Evolutionary conservation across 176 grass and related monocot species (phyloP), one percentile per base, ranked within the genome.

Genomic region (Hyparrhenia diplandra): DNA sequence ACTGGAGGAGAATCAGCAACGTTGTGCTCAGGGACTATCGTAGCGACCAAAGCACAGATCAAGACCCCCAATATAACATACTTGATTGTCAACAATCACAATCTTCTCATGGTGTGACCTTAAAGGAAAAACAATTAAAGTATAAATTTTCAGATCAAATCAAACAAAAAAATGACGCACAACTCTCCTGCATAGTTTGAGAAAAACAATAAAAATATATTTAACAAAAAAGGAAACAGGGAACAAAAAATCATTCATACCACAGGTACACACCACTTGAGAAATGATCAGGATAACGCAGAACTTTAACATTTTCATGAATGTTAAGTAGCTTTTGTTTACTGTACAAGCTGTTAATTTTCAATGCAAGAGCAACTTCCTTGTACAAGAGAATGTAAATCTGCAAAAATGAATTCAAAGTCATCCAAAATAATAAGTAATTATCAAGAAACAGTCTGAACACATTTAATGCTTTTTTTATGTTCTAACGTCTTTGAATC

Each of bases 31-130:
- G 82, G n/a, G 68, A 88, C 71, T 95, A 84, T 95, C 96, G 17
- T 99, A 99, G 5, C 96, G 90, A 79, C 96, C 96, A 88, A 95
- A 93, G 82, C 92, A 95, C 57, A 99, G 85, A 88, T 99, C 92
- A 79, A 99, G 85, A 20, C 96, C 96, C 82, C 92, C 96, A 79
- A 99, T 65, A 90, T 86, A 95, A 80, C 92, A 99, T 83, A 95
- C 89, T 82, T 93, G 90, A 76, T 95, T 99, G 82, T 99, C 92
- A 57, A 95, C 69, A 52, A 99, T 93, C 76, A 99, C 92, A 89
- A 99, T 88, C 87, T 99, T 99, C 76, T 95, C 96, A 87, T 99
- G 96, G 75, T 95, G 96, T 41, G 96, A 99, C 96, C 96, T 99
- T 87, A 65, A 90, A 86, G 10, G 10, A 41, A 83, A 81, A 83